A percentile compares a stretch with the other conserved stretches of the same genome.
Evolutionary conservation across 257 asterid species (phyloP).

Genomic region (Primulina tabacum): DNA sequence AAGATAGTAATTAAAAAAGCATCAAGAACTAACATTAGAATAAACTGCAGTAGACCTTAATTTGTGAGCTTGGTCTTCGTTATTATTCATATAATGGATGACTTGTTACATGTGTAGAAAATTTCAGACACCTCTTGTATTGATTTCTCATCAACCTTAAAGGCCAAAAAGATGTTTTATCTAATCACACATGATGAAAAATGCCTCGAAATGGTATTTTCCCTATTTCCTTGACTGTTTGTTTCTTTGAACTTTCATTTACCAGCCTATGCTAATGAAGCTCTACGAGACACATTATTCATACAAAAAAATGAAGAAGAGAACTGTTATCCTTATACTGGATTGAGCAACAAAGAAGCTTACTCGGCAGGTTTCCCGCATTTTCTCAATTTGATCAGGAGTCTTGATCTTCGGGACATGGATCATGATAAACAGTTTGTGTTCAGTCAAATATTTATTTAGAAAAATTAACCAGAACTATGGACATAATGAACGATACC

Average conservation of each 20-base stretch:
- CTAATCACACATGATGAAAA: constrained; percentile 1
- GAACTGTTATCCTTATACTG: constrained; percentile 8
- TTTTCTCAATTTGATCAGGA: constrained; percentile 73
- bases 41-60: not conserved
- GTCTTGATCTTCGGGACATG: constrained; percentile 70
- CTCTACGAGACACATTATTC: not conserved
- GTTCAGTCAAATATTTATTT: constrained; percentile 21
- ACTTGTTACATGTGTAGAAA: not conserved
- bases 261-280: constrained; percentile 1
- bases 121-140: not conserved
- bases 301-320: not conserved
- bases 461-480: not conserved
- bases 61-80: not conserved
- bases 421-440: constrained; percentile 27
- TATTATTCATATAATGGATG: not conserved
- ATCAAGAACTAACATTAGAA: constrained; percentile 16
- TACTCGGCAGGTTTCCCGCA: constrained; percentile 93
- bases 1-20: constrained; percentile 1
- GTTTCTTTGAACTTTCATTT: constrained; percentile 7
- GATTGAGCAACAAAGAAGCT: constrained; percentile 36
- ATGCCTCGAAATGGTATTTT: not conserved
- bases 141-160: not conserved
- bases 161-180: not conserved
- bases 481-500: constrained; percentile 45
- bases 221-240: not conserved